Percentiles rank a stretch among this genome's conserved stretches.
phyloP scores from a whole-genome alignment of 805 yeast genomes.

The Kodamaea fukazawae region DNA sequence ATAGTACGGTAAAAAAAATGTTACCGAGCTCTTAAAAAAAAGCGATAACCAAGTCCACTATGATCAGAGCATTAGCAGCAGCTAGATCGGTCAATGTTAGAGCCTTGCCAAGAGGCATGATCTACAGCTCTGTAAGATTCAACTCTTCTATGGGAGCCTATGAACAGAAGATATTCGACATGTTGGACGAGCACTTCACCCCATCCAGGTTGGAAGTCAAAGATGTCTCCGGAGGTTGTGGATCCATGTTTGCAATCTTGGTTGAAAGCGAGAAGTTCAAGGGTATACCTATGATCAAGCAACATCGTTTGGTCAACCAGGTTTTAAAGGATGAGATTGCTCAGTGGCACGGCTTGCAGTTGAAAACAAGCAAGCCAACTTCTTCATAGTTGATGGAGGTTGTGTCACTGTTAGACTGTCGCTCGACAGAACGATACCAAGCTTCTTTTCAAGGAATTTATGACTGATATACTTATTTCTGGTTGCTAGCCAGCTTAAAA shows the following conservation, averaged over 20 bases:
- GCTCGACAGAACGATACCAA: too few relatives aligned
- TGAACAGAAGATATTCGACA: slow-evolving; percentile 61
- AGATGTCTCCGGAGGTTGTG: slow-evolving; percentile 93
- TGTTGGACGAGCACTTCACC: slow-evolving; percentile 50
- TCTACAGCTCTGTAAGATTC: slow-evolving; percentile 6
- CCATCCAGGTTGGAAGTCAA: slow-evolving; percentile 66
- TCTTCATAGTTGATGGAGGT: too few relatives aligned
- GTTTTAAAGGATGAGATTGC: slow-evolving; percentile 78
- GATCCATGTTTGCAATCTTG: slow-evolving; percentile 92
- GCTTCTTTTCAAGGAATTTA: too few relatives aligned
- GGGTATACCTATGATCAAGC: slow-evolving; percentile 82
- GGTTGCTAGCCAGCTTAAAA: too few relatives aligned
- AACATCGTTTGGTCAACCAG: slow-evolving; percentile 85
- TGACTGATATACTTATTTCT: too few relatives aligned
- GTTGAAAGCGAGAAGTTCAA: slow-evolving; percentile 72
- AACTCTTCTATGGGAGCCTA: slow-evolving; percentile 46
- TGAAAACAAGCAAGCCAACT: slow-evolving; percentile 53
- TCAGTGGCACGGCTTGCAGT: slow-evolving; percentile 93
- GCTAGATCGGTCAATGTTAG: not conserved
- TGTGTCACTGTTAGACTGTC: too few relatives aligned
- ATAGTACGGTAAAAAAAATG: not conserved
- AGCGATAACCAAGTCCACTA: not conserved
- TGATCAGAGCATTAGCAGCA: slow-evolving; percentile 3
- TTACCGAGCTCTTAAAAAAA: not conserved
- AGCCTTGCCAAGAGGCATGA: not conserved